Base-by-base conservation (phyloP, 352 stramenopile species). In the Discostella stelligera region DNA sequence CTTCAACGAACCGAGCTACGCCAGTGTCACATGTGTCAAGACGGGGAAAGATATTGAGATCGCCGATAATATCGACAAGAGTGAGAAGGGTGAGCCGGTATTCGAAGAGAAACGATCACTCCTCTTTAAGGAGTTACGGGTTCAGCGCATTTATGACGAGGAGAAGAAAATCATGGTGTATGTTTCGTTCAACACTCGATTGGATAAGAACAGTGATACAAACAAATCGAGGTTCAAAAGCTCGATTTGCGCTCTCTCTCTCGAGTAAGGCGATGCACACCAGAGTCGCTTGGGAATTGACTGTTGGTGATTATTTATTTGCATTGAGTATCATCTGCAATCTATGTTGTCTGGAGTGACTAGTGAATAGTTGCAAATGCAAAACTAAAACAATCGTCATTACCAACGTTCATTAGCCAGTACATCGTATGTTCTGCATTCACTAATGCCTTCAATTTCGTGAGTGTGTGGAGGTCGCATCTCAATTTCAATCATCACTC, bases 201-300 rank as follows among this genome's bases (percentile, higher is more conserved):
- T 96, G 44, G 89, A 95, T 82, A 93, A 94, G 70, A 86, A 79
- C 60, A 80, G 79, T 49, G 92, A 96, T 84, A 77, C 63, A 13
- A 96, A 96, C 79, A 96, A 95, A 70, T 87, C 72, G 62, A 83
- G 92, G 18, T 96, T 95, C 66, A 94, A 94, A 68, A 91, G 74
- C 60, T 92, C 80, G 0, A 77, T 95, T 32, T 95, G 88, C 80
- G 90, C 92, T 18, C 65, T 96, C 54, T 86, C 87, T 77, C 52
- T 95, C 21, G 79, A 91, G 56, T 69, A 54, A 48, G 56, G 20
- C 27, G 11, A 32, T 32, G 5, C 5, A 44, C 1, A 44, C 37
- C 37, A 8, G 11, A 11, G 0, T 44, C 37, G 7, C 2, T 44
- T 44, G 37, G 11, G 37, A 44, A 44, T 44, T 10, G 37, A 14